phyloP scores from a whole-genome alignment of 768 basidiomycete species.

The Tricholoma sp. region DNA sequence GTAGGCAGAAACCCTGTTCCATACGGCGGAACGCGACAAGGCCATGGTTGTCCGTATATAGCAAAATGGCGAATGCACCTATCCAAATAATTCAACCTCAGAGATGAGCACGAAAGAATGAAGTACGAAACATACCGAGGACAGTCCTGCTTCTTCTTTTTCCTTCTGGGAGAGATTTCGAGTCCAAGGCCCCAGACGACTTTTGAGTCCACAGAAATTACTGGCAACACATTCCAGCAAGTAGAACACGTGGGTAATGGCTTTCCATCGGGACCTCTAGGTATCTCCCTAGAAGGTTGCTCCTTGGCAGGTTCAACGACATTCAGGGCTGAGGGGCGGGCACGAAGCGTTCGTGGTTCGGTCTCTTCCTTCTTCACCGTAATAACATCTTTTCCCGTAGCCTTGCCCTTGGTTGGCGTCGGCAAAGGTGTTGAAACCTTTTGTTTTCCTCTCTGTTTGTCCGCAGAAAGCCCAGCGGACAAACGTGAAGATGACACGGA shows the following conservation, averaged over 20 bases:
- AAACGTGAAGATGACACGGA: conserved; percentile 24
- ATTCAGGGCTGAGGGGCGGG: conserved; percentile 36
- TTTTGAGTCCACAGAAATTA: conserved; percentile 70
- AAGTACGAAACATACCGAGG: conserved; percentile 51
- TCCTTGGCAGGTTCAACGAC: conserved; percentile 33
- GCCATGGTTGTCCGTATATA: conserved; percentile 72
- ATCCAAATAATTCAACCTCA: not conserved
- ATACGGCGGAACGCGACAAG: conserved; percentile 50
- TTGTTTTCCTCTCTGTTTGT: conserved; percentile 37
- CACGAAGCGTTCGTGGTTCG: conserved; percentile 47
- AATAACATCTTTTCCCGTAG: conserved; percentile 24
- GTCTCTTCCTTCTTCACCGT: conserved; percentile 47
- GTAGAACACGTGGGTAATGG: conserved; percentile 67
- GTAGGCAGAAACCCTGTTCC: conserved; percentile 40
- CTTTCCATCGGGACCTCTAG: conserved; percentile 59
- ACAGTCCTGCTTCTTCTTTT: conserved; percentile 64
- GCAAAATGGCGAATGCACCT: conserved; percentile 80
- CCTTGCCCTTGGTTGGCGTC: conserved; percentile 17
- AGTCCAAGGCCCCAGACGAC: conserved; percentile 68
- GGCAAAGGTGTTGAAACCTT: conserved; percentile 28
- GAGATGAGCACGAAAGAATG: conserved; percentile 7
- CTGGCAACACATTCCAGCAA: conserved; percentile 64
- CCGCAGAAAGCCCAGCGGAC: conserved; percentile 22
- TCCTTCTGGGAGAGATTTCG: conserved; percentile 49
- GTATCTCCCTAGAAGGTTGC: conserved; percentile 35